phyloP scores from a whole-genome alignment of 139 green algal genomes.

The Closterium sp. region DNA sequence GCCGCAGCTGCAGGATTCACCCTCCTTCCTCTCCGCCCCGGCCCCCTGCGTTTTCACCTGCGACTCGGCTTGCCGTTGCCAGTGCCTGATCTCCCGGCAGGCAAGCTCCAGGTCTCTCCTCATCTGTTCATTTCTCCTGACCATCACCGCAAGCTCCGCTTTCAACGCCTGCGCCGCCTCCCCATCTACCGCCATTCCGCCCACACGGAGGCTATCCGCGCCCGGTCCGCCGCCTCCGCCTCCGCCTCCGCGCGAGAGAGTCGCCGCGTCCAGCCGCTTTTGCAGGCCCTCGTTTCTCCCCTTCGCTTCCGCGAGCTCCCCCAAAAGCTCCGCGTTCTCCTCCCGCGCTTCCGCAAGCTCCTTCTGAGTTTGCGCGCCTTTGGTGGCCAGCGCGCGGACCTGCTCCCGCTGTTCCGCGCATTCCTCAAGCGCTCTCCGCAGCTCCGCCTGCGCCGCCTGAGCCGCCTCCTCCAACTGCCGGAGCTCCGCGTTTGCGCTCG shows the following conservation, averaged over 20 bases:
- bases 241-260: neutral
- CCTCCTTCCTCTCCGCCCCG: neutral
- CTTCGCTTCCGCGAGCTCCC: neutral
- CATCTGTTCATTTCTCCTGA: neutral
- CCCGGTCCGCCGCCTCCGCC: neutral
- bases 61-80: neutral
- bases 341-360: neutral
- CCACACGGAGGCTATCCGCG: neutral
- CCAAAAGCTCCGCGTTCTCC: neutral
- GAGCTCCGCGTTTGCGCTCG: neutral
- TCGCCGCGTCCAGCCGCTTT: neutral
- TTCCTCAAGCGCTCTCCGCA: neutral
- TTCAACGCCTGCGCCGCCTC: neutral
- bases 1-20: neutral
- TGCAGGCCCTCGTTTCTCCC: neutral
- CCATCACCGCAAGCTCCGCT: neutral
- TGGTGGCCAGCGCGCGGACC: neutral
- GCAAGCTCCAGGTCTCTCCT: neutral
- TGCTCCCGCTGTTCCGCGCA: neutral
- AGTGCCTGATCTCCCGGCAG: neutral
- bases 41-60: neutral
- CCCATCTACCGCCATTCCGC: neutral
- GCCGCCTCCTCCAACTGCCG: neutral
- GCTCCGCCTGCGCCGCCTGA: neutral
- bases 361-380: neutral